These are phyloP conservation scores for Mortierella polycephala DNA, from an alignment of 371 early-diverging fungal species.

Conservation along the genomic window DNA sequence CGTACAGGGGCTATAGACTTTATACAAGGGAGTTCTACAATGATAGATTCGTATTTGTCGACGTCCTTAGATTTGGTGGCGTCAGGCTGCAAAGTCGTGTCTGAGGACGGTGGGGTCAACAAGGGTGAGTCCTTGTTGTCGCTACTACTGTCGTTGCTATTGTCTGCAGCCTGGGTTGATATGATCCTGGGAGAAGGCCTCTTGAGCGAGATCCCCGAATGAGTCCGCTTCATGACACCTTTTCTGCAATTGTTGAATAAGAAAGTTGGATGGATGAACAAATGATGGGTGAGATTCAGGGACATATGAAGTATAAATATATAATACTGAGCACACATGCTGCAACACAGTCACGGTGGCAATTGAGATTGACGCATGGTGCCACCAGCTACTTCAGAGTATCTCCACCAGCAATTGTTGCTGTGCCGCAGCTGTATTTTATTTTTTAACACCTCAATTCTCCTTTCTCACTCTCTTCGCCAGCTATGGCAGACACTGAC, in stretches of 20 bases:
- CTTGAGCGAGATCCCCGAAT: constrained; percentile 44
- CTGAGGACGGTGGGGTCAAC: constrained; percentile 9
- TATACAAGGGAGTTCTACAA: constrained; percentile 15
- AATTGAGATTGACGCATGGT: too few species aligned
- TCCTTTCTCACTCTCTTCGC: too few species aligned
- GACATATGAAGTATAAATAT: not conserved
- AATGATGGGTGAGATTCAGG: not conserved
- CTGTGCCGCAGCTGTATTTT: too few species aligned
- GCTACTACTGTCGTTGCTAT: not conserved
- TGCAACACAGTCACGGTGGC: too few species aligned
- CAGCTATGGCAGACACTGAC: not conserved
- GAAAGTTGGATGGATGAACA: not conserved
- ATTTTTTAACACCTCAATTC: too few species aligned
- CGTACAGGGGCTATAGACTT: not conserved
- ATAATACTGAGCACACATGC: too few species aligned
- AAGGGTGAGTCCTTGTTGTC: not conserved
- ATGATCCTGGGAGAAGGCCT: constrained; percentile 21
- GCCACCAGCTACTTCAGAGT: too few species aligned
- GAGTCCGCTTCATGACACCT: constrained; percentile 38
- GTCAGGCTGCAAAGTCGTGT: constrained; percentile 3
- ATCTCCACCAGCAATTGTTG: too few species aligned
- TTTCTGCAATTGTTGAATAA: not conserved
- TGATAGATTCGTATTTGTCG: not conserved
- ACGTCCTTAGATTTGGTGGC: constrained; percentile 14
- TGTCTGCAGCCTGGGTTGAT: constrained; percentile 5